A percentile compares a stretch with the other conserved stretches of the same genome.
These are phyloP conservation scores for Gryganskiella cystojenkinii DNA, from an alignment of 192 early-diverging fungal genomes.

Conservation along the genomic window DNA sequence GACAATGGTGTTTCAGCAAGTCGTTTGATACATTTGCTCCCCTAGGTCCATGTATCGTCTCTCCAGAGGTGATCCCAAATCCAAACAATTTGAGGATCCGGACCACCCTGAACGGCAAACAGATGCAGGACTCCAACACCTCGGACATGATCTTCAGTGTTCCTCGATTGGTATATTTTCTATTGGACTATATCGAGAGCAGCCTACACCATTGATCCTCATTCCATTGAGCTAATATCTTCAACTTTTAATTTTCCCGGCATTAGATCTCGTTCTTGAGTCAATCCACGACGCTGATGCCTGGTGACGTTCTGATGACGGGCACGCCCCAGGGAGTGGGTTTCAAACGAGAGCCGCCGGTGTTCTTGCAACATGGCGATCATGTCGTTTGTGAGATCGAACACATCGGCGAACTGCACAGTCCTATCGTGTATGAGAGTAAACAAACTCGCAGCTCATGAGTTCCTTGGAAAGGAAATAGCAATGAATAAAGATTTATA, in stretches of 20 bases:
- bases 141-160: constrained; percentile 70
- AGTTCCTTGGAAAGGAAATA: neutral
- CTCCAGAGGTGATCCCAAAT: constrained; percentile 55
- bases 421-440: constrained; percentile 59
- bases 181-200: no score
- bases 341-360: constrained; percentile 60
- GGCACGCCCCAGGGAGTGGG: constrained; percentile 60
- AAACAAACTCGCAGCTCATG: neutral
- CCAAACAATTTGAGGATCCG: constrained; percentile 61
- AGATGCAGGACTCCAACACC: constrained; percentile 64
- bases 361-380: constrained; percentile 64
- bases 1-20: constrained; percentile 72
- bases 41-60: constrained; percentile 67
- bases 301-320: constrained; percentile 66
- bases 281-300: constrained; percentile 68
- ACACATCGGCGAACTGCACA: constrained; percentile 61
- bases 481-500: no score
- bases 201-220: no score
- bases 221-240: no score
- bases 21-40: constrained; percentile 72
- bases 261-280: constrained; percentile 64
- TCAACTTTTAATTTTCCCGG: no score
- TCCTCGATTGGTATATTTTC: constrained; percentile 59
- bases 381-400: constrained; percentile 61
- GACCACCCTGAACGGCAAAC: constrained; percentile 55